phyloP scores from a whole-genome alignment of 23 red algal genomes.

The Gracilariopsis chorda region DNA sequence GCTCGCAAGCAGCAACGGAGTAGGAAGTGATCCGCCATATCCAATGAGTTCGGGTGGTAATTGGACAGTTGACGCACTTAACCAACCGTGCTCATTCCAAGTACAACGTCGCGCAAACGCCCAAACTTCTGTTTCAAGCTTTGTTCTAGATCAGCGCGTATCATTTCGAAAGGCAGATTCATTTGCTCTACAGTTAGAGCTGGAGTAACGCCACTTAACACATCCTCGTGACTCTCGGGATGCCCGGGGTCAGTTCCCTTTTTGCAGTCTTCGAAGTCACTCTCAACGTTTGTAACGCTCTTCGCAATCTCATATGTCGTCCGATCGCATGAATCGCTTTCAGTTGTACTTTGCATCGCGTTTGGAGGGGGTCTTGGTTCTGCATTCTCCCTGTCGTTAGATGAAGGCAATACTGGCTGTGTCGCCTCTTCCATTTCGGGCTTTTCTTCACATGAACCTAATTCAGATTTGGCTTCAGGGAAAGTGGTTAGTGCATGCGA shows the following conservation, averaged over 20 bases:
- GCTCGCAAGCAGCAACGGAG: background rate
- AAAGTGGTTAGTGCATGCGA: background rate
- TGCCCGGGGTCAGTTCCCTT: background rate
- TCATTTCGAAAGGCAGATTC: constrained; percentile 53
- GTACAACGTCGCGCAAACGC: background rate
- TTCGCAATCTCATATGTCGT: background rate
- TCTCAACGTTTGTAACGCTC: background rate
- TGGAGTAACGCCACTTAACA: background rate
- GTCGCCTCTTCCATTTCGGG: background rate
- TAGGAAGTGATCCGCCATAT: background rate
- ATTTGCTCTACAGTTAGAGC: constrained; percentile 33
- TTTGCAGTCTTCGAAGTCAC: background rate
- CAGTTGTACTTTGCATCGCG: background rate
- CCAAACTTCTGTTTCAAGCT: constrained; percentile 37
- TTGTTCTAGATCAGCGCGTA: constrained; percentile 26
- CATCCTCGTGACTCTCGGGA: background rate
- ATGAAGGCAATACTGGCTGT: background rate
- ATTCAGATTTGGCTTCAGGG: background rate
- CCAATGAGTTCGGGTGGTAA: background rate
- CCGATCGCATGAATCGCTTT: background rate
- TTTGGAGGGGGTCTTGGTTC: too few species aligned
- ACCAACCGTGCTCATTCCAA: background rate
- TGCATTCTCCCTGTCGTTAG: background rate
- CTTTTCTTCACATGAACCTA: background rate
- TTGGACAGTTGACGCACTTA: background rate